A percentile compares a stretch with the other conserved stretches of the same genome.
These are phyloP conservation scores for Ophiostoma perfectum DNA, from an alignment of 2,329 filamentous ascomycete genomes.

Conservation along the genomic window DNA sequence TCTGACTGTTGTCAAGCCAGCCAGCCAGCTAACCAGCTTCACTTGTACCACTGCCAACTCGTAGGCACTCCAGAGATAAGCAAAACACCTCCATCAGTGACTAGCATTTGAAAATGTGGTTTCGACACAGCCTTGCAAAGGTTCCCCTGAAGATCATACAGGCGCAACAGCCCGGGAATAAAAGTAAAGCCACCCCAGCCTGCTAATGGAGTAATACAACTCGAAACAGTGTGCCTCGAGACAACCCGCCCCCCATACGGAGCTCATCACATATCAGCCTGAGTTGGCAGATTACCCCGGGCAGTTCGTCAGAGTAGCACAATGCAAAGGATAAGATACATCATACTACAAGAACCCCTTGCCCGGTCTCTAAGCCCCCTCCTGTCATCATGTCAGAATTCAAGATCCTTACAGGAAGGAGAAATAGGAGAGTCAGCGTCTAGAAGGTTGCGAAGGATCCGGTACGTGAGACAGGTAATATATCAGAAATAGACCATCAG, in stretches of 20 bases:
- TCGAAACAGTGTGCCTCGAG: background rate
- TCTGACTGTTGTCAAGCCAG: too few species aligned
- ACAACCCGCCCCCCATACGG: background rate
- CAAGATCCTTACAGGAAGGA: background rate
- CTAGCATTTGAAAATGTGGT: background rate
- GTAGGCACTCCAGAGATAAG: too few species aligned
- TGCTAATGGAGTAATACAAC: constrained; percentile 8
- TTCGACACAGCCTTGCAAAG: background rate
- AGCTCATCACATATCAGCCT: background rate
- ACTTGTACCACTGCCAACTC: too few species aligned
- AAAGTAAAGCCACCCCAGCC: background rate
- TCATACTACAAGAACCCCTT: background rate
- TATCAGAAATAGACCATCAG: background rate
- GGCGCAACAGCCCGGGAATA: background rate
- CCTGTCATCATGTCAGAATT: background rate
- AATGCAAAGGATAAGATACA: too few species aligned
- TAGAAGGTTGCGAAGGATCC: background rate
- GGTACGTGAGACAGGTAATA: constrained; percentile 1
- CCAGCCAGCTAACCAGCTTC: too few species aligned
- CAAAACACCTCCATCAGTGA: too few species aligned
- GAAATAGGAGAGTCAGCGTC: background rate
- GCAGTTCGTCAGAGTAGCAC: background rate
- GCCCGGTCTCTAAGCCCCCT: background rate
- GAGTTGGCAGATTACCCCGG: background rate
- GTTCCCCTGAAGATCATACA: constrained; percentile 9